Base-by-base conservation (phyloP, 2,329 filamentous ascomycete genomes). In the Monosporascus sp. region DNA sequence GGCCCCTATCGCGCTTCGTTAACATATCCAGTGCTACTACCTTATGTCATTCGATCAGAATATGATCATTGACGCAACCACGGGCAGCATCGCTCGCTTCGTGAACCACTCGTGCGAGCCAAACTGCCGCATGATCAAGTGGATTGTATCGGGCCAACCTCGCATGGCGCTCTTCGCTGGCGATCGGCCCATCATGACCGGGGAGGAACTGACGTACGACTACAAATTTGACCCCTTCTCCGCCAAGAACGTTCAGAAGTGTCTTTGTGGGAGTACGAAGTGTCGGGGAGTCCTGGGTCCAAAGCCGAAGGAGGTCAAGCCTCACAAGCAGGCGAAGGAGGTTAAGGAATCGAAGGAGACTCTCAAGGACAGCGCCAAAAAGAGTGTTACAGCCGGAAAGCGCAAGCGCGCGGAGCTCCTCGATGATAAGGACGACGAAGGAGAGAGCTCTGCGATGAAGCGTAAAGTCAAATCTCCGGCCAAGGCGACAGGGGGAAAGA, bases 31-130 rank as follows among this genome's bases (percentile, higher is more conserved):
- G 89, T 96, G 91, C 72, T 97, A 96, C 72, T 99, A 99, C 70
- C 78, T 99, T 49, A 99, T 99, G 94, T 91, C 91, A 52, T 97
- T 97, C 68, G 92, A 97, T 67, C 91, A 97, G 70, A 94, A 95
- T 71, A 94, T 97, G 85, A 96, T 97, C 64, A 96, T 99, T 60
- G 94, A 99, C 74, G 94, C 93, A 37, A 97, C 92, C 27, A 91
- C 90, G 52, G 94, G 94, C 64, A 96, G 90, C 60, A 96, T 97
- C 71, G 93, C 94, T 65, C 88, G 94, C 52, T 99, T 99, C 70
- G 92, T 99, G 69, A 99, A 99, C 68, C 94, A 99, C 70, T 96
- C 91, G 19, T 99, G 94, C 73, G 87, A 89, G 53, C 94, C 94
- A 3, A 99, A 99, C 68, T 97, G 93, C 72, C 85, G 88, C 58